Percentiles rank a stretch among this genome's conserved stretches.
Conservation (phyloP, 805 yeast genomes). For the Grigorovia jiainica region DNA sequence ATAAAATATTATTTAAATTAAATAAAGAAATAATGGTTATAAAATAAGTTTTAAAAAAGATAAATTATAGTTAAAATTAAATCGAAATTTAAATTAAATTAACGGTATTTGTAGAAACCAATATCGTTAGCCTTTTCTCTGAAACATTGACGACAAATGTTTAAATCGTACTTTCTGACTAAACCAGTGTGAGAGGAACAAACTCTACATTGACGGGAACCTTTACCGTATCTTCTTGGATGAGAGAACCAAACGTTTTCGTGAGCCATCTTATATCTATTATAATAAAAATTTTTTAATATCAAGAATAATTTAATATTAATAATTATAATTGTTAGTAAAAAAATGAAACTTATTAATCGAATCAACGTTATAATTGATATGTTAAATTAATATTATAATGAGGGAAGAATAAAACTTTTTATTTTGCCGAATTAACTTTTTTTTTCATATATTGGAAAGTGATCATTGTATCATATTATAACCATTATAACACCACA, state of each 20-base stretch:
- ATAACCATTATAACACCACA: too few relatives aligned
- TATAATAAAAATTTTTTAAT: background rate
- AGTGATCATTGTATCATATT: too few relatives aligned
- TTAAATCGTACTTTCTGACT: conserved; percentile 98
- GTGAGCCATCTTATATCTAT: conserved; percentile 77
- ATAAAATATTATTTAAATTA: background rate
- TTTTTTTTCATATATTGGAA: too few relatives aligned
- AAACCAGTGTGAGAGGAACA: conserved; percentile 98
- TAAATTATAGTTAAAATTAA: background rate
- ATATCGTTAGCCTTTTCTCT: conserved; percentile 99
- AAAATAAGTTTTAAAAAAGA: background rate
- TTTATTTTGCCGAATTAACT: too few relatives aligned
- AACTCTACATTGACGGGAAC: conserved; percentile 99
- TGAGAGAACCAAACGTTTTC: conserved; percentile 99
- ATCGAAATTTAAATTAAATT: conserved; percentile 31
- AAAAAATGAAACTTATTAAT: too few relatives aligned
- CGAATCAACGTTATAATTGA: too few relatives aligned
- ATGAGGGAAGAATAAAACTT: too few relatives aligned
- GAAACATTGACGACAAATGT: conserved; percentile 99
- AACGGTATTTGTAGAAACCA: conserved; percentile 98
- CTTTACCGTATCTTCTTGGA: conserved; percentile 99
- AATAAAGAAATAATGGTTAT: background rate
- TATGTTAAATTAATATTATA: too few relatives aligned
- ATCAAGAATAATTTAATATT: background rate
- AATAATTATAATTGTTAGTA: conserved; percentile 4